Percentiles rank a stretch among this genome's conserved stretches.
Evolutionary conservation across 2,329 filamentous ascomycete species (phyloP).

Genomic region (Phyllosticta citribraziliensis): DNA sequence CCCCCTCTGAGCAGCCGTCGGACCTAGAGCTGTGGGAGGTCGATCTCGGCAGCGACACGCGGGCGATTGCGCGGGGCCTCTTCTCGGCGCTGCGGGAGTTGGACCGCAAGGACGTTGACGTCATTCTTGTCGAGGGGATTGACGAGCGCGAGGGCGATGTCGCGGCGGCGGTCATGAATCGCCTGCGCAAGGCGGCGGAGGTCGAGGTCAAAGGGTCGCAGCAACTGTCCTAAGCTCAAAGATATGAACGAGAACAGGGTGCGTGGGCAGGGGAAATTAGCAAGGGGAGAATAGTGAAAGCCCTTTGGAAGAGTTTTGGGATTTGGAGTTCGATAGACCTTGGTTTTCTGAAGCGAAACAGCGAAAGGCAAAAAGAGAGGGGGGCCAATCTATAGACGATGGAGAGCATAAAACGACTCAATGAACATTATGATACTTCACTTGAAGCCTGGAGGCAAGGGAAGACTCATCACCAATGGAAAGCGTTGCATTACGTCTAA

Average conservation of each 20-base stretch:
- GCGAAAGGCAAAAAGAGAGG: not conserved
- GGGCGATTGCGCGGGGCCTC: slow-evolving; percentile 71
- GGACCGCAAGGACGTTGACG: slow-evolving; percentile 66
- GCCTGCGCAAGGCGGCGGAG: slow-evolving; percentile 38
- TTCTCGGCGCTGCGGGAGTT: slow-evolving; percentile 82
- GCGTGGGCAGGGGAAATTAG: not conserved
- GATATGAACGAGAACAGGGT: not conserved
- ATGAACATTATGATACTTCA: too few species aligned
- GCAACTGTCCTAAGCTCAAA: not conserved
- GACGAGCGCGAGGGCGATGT: slow-evolving; percentile 60
- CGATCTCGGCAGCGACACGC: slow-evolving; percentile 58
- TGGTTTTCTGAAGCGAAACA: too few species aligned
- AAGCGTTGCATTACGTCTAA: too few species aligned
- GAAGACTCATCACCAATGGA: too few species aligned
- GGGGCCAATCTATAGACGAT: not conserved
- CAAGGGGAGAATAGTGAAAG: not conserved
- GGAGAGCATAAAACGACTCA: not conserved
- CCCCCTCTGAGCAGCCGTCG: not conserved
- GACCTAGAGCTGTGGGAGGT: slow-evolving; percentile 51
- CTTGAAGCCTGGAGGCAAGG: too few species aligned
- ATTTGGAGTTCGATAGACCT: not conserved
- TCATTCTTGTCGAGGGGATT: slow-evolving; percentile 88
- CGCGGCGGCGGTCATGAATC: slow-evolving; percentile 57
- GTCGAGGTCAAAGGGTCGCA: slow-evolving; percentile 3
- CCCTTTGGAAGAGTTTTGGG: not conserved